phyloP scores from a whole-genome alignment of 352 stramenopile species.

The Aphanomyces euteiches region DNA sequence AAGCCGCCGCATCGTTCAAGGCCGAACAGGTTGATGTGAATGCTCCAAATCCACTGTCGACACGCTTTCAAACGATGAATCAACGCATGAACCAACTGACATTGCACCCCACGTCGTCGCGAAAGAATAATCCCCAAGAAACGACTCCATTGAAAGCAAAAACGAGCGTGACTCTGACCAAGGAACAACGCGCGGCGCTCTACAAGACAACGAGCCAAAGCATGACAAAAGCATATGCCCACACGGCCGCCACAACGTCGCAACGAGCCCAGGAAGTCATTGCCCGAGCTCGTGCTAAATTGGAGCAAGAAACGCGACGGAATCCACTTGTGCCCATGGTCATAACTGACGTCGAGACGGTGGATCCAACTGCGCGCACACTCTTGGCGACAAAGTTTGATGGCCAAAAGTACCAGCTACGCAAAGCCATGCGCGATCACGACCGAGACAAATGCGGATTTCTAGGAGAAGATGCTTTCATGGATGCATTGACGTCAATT shows the following conservation, averaged over 20 bases:
- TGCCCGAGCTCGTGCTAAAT: slow-evolving; percentile 4
- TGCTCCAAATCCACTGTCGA: no score
- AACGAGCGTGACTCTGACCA: background rate
- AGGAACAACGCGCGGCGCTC: slow-evolving; percentile 13
- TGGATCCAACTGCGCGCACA: background rate
- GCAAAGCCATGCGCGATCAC: slow-evolving; percentile 56
- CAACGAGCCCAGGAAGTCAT: slow-evolving; percentile 2
- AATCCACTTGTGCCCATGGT: slow-evolving; percentile 12
- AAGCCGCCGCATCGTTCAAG: no score
- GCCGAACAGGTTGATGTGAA: no score
- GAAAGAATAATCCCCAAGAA: background rate
- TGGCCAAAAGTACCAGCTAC: slow-evolving; percentile 61
- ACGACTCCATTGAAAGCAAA: background rate
- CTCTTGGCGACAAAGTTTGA: slow-evolving; percentile 39
- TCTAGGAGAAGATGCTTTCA: slow-evolving; percentile 71
- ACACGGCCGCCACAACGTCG: background rate
- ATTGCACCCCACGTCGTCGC: background rate
- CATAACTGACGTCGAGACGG: slow-evolving; percentile 1
- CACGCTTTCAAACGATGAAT: no score
- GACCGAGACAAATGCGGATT: slow-evolving; percentile 53
- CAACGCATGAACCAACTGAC: no score
- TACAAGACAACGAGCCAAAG: slow-evolving; percentile 22
- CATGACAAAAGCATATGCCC: background rate
- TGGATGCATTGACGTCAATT: slow-evolving; percentile 59
- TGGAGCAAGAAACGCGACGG: background rate